Conservation (phyloP, 176 grass and related monocot species). For the Ensete ventricosum region DNA sequence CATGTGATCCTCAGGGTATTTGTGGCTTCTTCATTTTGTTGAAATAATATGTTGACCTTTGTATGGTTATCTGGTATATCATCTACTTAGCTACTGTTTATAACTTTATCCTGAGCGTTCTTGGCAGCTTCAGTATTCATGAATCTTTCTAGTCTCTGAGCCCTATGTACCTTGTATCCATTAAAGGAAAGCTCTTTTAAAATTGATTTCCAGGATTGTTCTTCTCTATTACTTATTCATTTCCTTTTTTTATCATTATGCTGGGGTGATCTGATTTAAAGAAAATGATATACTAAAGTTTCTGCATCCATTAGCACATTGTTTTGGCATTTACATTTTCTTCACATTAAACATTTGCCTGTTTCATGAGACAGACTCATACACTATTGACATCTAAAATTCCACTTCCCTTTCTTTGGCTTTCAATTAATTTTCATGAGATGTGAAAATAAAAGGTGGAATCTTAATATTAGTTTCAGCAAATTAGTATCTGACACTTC, state of each 20-base stretch:
- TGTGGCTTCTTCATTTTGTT: not conserved
- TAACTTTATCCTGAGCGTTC: no score
- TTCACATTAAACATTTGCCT: not conserved
- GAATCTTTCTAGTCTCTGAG: not conserved
- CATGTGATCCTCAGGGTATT: no score
- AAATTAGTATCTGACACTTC: not conserved
- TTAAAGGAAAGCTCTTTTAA: not conserved
- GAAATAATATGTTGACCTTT: not conserved
- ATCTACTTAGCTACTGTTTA: no score
- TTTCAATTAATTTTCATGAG: not conserved
- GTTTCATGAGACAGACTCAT: not conserved
- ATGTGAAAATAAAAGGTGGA: not conserved
- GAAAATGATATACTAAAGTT: not conserved
- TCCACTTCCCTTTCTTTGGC: not conserved
- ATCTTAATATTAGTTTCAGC: not conserved
- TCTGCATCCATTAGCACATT: not conserved
- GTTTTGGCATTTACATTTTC: not conserved
- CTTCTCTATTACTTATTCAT: not conserved
- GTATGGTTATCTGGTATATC: not conserved
- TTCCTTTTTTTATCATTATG: not conserved
- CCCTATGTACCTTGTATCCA: not conserved
- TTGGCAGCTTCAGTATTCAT: no score
- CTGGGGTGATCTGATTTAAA: not conserved
- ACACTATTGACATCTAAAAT: not conserved
- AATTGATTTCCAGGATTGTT: not conserved